These are phyloP conservation scores for Colletotrichum sp. DNA, from an alignment of 2,329 filamentous ascomycete species.

Conservation along the genomic window DNA sequence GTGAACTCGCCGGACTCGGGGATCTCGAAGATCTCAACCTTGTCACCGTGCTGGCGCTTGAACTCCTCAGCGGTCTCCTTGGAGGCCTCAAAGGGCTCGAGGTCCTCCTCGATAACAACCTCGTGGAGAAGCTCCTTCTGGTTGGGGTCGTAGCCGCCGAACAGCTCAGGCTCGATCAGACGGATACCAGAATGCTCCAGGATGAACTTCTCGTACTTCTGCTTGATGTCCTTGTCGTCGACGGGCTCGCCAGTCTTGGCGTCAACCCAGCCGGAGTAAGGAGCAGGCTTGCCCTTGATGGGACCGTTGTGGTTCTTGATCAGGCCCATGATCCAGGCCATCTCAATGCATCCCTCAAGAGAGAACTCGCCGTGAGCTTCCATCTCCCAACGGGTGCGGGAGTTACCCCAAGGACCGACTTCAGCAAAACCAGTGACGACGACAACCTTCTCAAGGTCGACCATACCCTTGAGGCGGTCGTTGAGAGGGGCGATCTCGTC, in stretches of 20 bases:
- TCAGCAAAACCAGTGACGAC: conserved; percentile 97
- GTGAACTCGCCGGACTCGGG: conserved; percentile 92
- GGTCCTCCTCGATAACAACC: conserved; percentile 94
- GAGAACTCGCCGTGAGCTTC: conserved; percentile 97
- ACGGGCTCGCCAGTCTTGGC: conserved; percentile 93
- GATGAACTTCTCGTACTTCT: conserved; percentile 96
- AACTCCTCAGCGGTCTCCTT: conserved; percentile 98
- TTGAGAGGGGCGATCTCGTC: conserved; percentile 89
- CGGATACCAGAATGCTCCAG: conserved; percentile 97
- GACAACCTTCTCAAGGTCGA: conserved; percentile 96
- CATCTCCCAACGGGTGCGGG: conserved; percentile 98
- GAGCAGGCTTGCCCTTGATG: conserved; percentile 80
- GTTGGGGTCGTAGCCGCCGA: conserved; percentile 95
- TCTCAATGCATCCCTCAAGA: conserved; percentile 96
- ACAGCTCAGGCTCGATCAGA: conserved; percentile 95
- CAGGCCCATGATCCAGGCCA: conserved; percentile 99
- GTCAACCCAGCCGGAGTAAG: conserved; percentile 97
- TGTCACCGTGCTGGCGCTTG: conserved; percentile 94
- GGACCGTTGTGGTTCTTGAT: conserved; percentile 98
- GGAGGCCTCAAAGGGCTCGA: conserved; percentile 95
- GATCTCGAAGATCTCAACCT: conserved; percentile 97
- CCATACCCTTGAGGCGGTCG: conserved; percentile 91
- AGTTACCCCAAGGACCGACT: conserved; percentile 97
- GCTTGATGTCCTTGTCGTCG: conserved; percentile 97
- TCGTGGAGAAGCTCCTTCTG: conserved; percentile 99